Base-by-base conservation (phyloP, 768 basidiomycete species). In the Boletus pseudo-olivaceus region DNA sequence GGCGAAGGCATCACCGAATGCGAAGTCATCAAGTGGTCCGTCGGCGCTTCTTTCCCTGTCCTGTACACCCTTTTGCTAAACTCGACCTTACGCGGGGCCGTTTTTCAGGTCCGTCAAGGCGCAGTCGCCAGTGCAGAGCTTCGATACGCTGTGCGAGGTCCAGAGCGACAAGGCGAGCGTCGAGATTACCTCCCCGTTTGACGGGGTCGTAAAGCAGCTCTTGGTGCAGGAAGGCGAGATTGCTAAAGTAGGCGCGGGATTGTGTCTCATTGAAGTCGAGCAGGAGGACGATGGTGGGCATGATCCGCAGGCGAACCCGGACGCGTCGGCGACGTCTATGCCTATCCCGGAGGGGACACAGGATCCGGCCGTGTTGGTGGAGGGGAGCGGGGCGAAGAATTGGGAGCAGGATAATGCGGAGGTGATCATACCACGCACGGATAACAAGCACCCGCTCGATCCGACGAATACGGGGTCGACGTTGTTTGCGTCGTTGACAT, bases 1-100 rank as follows among this genome's bases (percentile, higher is more conserved):
- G 91, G 93, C 5, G 91, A 93, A 70, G 92, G 92, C 6, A 93
- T 94, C 60, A 92, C 90, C 23, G 91, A 94, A 69, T 90, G 89
- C 65, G 90, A 95, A 72, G 80, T 94, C 59, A 84, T 95, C 44
- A 86, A 85, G 68, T 94, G 92, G 91, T 88, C 57, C 56, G 83
- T 77, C 29, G 17, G 14, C 26, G 7, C 15, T 20, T 26, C 39
- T 26, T 17, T 23, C n/a, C 1, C 12, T 11, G 3, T 27, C 32
- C 20, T 15, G 6, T 15, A 33, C 14, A 47, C 50, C 60, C 35
- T 20, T 67, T 67, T 29, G 12, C 35, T 49, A n/a, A 54, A 38
- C 4, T 7, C 8, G 12, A 27, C 14, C 20, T 10, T 1, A 17
- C 27, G 26, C 29, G 32, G 3, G 45, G 3, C 14, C 7, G 20